Percentiles rank a stretch among this genome's conserved stretches.
Evolutionary conservation across 352 stramenopile genomes (phyloP).

Genomic region (Phytopythium helicoides): DNA sequence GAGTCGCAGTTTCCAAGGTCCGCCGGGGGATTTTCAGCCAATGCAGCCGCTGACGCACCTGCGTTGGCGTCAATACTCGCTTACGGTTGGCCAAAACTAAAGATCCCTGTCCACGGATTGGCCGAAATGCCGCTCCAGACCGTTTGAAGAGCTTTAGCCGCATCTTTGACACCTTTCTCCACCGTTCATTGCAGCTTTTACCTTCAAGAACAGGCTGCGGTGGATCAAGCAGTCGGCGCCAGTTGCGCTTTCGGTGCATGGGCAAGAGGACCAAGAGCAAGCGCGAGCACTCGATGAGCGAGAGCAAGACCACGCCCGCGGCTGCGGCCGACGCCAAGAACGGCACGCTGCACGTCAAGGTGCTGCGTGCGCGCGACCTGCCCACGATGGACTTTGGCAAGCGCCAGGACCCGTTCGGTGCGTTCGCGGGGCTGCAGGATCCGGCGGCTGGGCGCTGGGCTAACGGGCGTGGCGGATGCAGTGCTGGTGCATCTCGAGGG

Average conservation of each 20-base stretch:
- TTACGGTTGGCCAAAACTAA: slow-evolving; percentile 4
- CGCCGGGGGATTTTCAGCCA: slow-evolving; percentile 5
- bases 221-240: slow-evolving; percentile 1
- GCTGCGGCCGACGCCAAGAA: slow-evolving; percentile 20
- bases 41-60: slow-evolving; percentile 4
- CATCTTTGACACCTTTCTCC: too few species aligned
- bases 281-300: slow-evolving; percentile 4
- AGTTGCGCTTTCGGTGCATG: slow-evolving; percentile 34
- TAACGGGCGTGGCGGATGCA: slow-evolving; percentile 15
- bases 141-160: too few species aligned
- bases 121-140: neutral
- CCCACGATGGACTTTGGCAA: slow-evolving; percentile 81
- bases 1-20: neutral
- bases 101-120: too few species aligned
- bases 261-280: slow-evolving; percentile 25
- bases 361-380: slow-evolving; percentile 56
- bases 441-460: slow-evolving; percentile 7
- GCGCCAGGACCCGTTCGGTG: slow-evolving; percentile 76
- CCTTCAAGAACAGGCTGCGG: too few species aligned
- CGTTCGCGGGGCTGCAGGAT: neutral
- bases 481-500: slow-evolving; percentile 71
- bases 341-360: slow-evolving; percentile 75
- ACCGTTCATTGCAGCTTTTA: too few species aligned
- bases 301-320: slow-evolving; percentile 2
- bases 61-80: neutral